Conservation (phyloP, 2,329 filamentous ascomycete species). For the Cytospora mali region DNA sequence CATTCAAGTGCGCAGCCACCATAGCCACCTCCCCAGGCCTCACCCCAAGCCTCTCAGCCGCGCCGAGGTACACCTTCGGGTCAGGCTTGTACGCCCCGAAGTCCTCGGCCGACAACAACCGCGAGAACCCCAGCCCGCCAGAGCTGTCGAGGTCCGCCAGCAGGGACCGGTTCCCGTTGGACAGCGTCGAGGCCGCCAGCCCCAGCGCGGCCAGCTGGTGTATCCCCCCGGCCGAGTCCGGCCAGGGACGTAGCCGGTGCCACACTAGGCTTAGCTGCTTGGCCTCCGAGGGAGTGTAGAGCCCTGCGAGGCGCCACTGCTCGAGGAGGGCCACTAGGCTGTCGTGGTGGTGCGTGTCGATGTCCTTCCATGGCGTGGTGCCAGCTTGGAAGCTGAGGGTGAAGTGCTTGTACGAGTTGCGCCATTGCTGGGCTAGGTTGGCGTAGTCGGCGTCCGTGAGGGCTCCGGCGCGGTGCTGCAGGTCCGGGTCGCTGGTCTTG, state of each 20-base stretch:
- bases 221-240: conserved; percentile 62
- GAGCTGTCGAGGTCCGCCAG: conserved; percentile 64
- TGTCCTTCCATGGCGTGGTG: conserved; percentile 61
- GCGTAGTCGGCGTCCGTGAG: conserved; percentile 64
- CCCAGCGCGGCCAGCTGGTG: conserved; percentile 49
- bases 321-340: conserved; percentile 62
- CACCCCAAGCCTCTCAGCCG: conserved; percentile 59
- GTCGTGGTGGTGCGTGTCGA: conserved; percentile 72
- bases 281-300: conserved; percentile 66
- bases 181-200: conserved; percentile 67
- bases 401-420: conserved; percentile 64
- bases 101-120: conserved; percentile 67
- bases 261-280: conserved; percentile 67
- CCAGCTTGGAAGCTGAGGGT: conserved; percentile 54
- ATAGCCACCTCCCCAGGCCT: conserved; percentile 67
- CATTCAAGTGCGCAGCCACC: conserved; percentile 75
- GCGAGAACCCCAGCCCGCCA: conserved; percentile 63
- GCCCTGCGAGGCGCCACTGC: conserved; percentile 55
- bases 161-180: conserved; percentile 73
- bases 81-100: conserved; percentile 78
- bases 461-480: conserved; percentile 50
- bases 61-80: conserved; percentile 68
- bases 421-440: conserved; percentile 71
- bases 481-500: conserved; percentile 42
- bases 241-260: conserved; percentile 74